Conservation (phyloP, 768 basidiomycete genomes). For the Tricholoma sp. region DNA sequence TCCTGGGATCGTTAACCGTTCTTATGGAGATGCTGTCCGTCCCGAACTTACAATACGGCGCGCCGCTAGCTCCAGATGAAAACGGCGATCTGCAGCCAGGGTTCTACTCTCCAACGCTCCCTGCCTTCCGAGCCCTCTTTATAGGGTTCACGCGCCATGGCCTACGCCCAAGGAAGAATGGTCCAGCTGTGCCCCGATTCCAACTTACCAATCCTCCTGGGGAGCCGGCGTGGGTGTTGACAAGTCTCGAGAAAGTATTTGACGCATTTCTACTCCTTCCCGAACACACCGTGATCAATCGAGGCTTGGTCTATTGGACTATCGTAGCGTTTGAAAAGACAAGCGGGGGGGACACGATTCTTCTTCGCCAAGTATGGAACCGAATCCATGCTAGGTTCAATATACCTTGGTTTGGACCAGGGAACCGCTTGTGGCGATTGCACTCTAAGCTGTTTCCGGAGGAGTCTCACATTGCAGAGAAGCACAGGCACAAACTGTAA, state of each 20-base stretch:
- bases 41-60: conserved; percentile 32
- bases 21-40: conserved; percentile 66
- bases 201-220: conserved; percentile 1
- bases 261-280: conserved; percentile 59
- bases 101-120: conserved; percentile 38
- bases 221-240: conserved; percentile 48
- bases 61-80: conserved; percentile 22
- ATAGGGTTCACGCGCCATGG: conserved; percentile 69
- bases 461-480: neutral
- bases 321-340: conserved; percentile 59
- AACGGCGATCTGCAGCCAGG: conserved; percentile 20
- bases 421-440: conserved; percentile 39
- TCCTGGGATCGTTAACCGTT: conserved; percentile 47
- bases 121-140: conserved; percentile 68
- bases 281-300: conserved; percentile 33
- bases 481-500: neutral
- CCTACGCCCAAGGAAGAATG: conserved; percentile 15
- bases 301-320: conserved; percentile 58
- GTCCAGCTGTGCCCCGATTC: conserved; percentile 1
- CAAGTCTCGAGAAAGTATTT: conserved; percentile 54
- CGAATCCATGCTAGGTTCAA: conserved; percentile 54
- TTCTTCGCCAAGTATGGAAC: conserved; percentile 56
- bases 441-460: conserved; percentile 29
- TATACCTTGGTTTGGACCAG: conserved; percentile 36
- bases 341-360: conserved; percentile 43